A percentile compares a stretch with the other conserved stretches of the same genome.
phyloP scores from a whole-genome alignment of 257 asterid species.

The Solanum bulbocastanum region DNA sequence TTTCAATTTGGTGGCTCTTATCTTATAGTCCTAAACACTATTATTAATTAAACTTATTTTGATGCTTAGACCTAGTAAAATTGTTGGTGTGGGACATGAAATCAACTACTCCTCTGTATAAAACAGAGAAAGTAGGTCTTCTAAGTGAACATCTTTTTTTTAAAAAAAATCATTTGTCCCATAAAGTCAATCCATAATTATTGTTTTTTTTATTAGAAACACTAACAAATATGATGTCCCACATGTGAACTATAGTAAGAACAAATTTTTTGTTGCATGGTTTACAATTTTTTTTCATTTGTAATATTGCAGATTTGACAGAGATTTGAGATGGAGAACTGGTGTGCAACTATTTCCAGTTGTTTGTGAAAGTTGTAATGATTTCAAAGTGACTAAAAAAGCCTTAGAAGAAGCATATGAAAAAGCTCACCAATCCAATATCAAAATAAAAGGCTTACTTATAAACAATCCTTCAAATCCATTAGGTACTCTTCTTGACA shows the following conservation, averaged over 20 bases:
- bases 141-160: not conserved
- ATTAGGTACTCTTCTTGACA: constrained; percentile 59
- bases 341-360: constrained; percentile 56
- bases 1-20: too few species aligned
- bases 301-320: constrained; percentile 46
- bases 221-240: too few species aligned
- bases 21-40: not conserved
- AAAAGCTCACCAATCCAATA: constrained; percentile 43
- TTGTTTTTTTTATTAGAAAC: too few species aligned
- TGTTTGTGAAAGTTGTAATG: constrained; percentile 53
- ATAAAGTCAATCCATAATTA: too few species aligned
- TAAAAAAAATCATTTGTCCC: too few species aligned
- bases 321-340: constrained; percentile 84
- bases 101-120: not conserved
- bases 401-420: constrained; percentile 56
- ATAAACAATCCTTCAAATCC: constrained; percentile 88
- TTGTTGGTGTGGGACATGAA: constrained; percentile 14
- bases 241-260: not conserved
- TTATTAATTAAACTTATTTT: not conserved
- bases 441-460: constrained; percentile 56
- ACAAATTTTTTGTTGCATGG: not conserved
- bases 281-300: not conserved
- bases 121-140: constrained; percentile 1
- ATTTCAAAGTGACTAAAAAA: constrained; percentile 42
- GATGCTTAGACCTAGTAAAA: not conserved